A percentile compares a stretch with the other conserved stretches of the same genome.
phyloP scores from a whole-genome alignment of 768 basidiomycete species.

The Boletellus sp. region DNA sequence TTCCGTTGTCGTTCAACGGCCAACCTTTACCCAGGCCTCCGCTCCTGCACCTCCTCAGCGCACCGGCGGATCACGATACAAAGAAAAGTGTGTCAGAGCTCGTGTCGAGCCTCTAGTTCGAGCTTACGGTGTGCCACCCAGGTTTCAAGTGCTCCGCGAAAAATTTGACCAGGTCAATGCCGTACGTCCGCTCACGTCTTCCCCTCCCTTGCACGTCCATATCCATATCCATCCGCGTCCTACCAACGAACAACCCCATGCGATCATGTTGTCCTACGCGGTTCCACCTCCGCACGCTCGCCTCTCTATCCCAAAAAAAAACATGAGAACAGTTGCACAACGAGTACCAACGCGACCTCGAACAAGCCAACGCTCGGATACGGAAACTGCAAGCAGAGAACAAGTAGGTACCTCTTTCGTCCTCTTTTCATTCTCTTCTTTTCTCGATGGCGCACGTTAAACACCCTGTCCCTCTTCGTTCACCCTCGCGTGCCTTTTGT shows the following conservation, averaged over 20 bases:
- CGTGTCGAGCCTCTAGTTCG: not conserved
- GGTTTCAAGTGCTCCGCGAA: constrained; percentile 31
- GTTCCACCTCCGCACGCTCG: not conserved
- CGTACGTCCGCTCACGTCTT: constrained; percentile 16
- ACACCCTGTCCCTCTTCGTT: too few relatives aligned
- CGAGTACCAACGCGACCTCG: constrained; percentile 26
- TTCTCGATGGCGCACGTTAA: not conserved
- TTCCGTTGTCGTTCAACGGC: not conserved
- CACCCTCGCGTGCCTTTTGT: not conserved
- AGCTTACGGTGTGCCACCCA: constrained; percentile 1
- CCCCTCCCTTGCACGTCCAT: not conserved
- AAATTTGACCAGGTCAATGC: constrained; percentile 32
- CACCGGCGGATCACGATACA: constrained; percentile 24
- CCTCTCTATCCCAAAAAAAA: not conserved
- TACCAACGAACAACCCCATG: too few relatives aligned
- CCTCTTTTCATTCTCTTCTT: too few relatives aligned
- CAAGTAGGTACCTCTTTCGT: constrained; percentile 21
- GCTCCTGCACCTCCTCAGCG: constrained; percentile 9
- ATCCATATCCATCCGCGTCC: not conserved
- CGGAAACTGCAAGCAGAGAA: constrained; percentile 32
- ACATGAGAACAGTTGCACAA: constrained; percentile 17
- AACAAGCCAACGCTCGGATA: constrained; percentile 25
- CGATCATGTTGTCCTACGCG: too few relatives aligned
- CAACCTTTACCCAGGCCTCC: constrained; percentile 8
- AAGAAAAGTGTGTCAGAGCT: constrained; percentile 28